A percentile compares a stretch with the other conserved stretches of the same genome.
phyloP scores from a whole-genome alignment of 2,329 filamentous ascomycete genomes.

The Parastagonospora nodorum region DNA sequence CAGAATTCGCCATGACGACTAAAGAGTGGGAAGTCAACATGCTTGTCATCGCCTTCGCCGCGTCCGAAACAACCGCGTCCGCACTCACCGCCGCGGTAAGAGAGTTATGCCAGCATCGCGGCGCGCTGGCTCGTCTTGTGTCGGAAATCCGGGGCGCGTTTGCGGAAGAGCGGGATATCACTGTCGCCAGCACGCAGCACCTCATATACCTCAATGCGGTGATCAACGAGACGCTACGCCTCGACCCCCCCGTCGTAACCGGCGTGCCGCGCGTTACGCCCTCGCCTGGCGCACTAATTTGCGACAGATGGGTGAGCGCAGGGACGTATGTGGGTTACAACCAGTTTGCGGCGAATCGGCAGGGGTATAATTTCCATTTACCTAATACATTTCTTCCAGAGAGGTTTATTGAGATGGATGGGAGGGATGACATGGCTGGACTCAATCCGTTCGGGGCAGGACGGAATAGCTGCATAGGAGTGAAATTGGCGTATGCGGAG shows the following conservation, averaged over 20 bases:
- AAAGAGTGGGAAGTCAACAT: constrained; percentile 48
- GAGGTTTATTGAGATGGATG: constrained; percentile 23
- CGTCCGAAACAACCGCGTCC: constrained; percentile 51
- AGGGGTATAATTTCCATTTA: constrained; percentile 30
- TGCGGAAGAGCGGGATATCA: constrained; percentile 28
- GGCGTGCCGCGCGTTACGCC: constrained; percentile 29
- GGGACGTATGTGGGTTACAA: constrained; percentile 38
- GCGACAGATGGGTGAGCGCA: constrained; percentile 26
- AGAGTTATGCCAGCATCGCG: constrained; percentile 37
- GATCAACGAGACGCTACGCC: constrained; percentile 47
- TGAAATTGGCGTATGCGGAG: constrained; percentile 36
- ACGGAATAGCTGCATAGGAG: constrained; percentile 33
- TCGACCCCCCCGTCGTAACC: constrained; percentile 25
- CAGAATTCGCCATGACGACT: constrained; percentile 18
- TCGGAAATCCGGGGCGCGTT: constrained; percentile 33
- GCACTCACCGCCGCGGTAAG: constrained; percentile 43
- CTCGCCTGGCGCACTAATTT: constrained; percentile 25
- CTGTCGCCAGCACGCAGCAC: constrained; percentile 16
- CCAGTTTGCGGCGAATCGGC: constrained; percentile 33
- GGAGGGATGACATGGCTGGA: constrained; percentile 25
- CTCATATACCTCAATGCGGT: constrained; percentile 38
- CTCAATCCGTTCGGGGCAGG: constrained; percentile 36
- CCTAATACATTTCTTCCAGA: constrained; percentile 43
- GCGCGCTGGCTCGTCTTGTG: constrained; percentile 27
- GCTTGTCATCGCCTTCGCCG: constrained; percentile 48